Evolutionary conservation across 108 stramenopile species (phyloP), one percentile per base, ranked within the genome.

Genomic region (Nannochloropsis granulata): DNA sequence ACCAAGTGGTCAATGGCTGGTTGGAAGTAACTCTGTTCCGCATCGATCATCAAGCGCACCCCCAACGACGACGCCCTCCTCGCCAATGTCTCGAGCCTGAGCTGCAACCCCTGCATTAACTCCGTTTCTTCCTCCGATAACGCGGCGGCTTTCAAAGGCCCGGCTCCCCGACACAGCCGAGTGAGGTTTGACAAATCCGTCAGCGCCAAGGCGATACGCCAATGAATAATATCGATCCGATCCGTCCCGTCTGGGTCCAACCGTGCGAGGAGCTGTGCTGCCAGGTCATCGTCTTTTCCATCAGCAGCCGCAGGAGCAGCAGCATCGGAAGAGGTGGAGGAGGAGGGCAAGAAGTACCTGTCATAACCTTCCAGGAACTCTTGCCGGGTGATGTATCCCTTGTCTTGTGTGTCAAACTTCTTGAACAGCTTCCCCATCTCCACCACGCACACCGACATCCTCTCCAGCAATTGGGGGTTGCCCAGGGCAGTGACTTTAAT

Each of bases 401-500:
- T 85, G 25, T 44, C 87, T 85, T 88, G 83, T 25, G 12, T 43
- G 78, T 90, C 89, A n/a, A 90, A 84, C 34, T 86, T 82, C 81
- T 87, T 24, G 25, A 88, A 96, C 42, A 96, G 86, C 21, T 82
- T 86, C 78, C 91, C 85, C 13, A 89, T 86, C 84, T 96, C 96
- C 9, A 91, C 85, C 82, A 96, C 93, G 44, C 93, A 91, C 43
- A 80, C 83, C n/a, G 94, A 93, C 91, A 97, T 89, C 23, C 95
- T 93, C 80, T 94, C 91, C 24, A 99, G 85, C 44, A 97, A 84
- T 44, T 91, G 83, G 2, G 98, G 98, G 88, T 97, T 92, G 0
- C 95, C 95, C 43, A 99, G 89, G 1, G 96, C 96, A 26, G 98
- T 97, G 12, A 97, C 89, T 90, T 99, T 99, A 56, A 98, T 86